Evolutionary conservation across 2,329 filamentous ascomycete genomes (phyloP), one percentile per base, ranked within the genome.

Genomic region (Fusarium metavorans): DNA sequence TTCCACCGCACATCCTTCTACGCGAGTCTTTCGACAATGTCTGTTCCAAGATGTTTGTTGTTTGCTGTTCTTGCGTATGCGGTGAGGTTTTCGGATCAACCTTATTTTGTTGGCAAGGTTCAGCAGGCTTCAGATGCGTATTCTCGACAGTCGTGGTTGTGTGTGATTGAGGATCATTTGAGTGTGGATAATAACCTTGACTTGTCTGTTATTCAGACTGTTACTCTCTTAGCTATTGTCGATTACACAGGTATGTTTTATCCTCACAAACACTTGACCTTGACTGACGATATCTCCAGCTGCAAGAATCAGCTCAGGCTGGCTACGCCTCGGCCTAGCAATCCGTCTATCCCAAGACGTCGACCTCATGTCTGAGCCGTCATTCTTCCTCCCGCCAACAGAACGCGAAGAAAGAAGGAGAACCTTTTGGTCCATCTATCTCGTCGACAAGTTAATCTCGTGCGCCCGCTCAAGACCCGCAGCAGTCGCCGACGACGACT

Each of bases 371-470:
- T 58, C 75, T 9, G 82, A 84, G 43, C 79, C 81, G 1, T 60
- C 72, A 1, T 9, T 39, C 1, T n/a, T 52, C 34, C 72, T 81
- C 7, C 35, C 63, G 0, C 34, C 56, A n/a, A 58, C 34, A n/a
- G 56, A 58, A n/a, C 56, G 56, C 2, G 56, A 58, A 27, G 82
- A 84, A 65, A 76, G 81, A n/a, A 72, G 82, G 6, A 71, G 80
- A 13, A 77, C 81, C 0, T 84, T 84, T 56, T 84, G 83, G 83
- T 84, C 83, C 5, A 75, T 84, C 23, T 84, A 83, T 63, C 76
- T 84, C 8, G 73, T 83, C 2, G 83, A 84, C 64, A 79, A 79
- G 37, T 75, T 84, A 6, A 78, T 82, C 7, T 83, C 81, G 16
- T 83, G 82, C 66, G 82, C 80, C 4, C 78, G 80, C 8, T 76